These are phyloP conservation scores for Hymenoscyphus infarciens DNA, from an alignment of 2,329 filamentous ascomycete genomes.

Conservation along the genomic window DNA sequence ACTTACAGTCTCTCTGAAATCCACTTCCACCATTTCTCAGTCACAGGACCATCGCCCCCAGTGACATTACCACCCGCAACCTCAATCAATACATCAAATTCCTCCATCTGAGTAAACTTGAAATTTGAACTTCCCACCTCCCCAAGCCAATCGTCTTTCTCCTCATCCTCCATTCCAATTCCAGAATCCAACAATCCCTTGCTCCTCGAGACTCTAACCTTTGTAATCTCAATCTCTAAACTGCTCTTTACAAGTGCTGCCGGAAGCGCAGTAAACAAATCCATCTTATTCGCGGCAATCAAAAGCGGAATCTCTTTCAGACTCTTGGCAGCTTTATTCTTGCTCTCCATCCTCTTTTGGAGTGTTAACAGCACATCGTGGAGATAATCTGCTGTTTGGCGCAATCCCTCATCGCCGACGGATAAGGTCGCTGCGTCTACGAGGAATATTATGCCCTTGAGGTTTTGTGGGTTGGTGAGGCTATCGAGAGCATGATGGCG, in stretches of 20 bases:
- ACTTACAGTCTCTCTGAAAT: constrained; percentile 68
- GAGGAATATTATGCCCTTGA: constrained; percentile 78
- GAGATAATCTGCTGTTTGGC: constrained; percentile 76
- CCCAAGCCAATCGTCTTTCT: constrained; percentile 81
- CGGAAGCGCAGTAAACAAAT: constrained; percentile 89
- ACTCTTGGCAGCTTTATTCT: constrained; percentile 53
- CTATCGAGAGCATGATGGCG: constrained; percentile 63
- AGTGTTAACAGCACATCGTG: constrained; percentile 83
- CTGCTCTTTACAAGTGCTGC: constrained; percentile 68
- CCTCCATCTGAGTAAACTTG: constrained; percentile 75
- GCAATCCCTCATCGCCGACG: constrained; percentile 54
- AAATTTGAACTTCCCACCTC: constrained; percentile 76
- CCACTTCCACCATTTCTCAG: constrained; percentile 88
- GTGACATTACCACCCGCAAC: constrained; percentile 71
- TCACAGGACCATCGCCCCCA: constrained; percentile 60
- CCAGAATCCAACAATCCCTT: constrained; percentile 82
- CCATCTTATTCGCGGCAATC: constrained; percentile 90
- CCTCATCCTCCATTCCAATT: constrained; percentile 62
- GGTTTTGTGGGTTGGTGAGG: constrained; percentile 44
- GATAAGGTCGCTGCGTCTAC: constrained; percentile 75
- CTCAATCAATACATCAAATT: constrained; percentile 75
- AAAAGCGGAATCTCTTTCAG: constrained; percentile 67
- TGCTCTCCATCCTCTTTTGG: constrained; percentile 66
- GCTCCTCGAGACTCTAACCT: constrained; percentile 71
- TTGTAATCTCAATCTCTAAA: constrained; percentile 77